Evolutionary conservation across 768 basidiomycete species (phyloP).

Genomic region (Rhizopogon salebrosus): DNA sequence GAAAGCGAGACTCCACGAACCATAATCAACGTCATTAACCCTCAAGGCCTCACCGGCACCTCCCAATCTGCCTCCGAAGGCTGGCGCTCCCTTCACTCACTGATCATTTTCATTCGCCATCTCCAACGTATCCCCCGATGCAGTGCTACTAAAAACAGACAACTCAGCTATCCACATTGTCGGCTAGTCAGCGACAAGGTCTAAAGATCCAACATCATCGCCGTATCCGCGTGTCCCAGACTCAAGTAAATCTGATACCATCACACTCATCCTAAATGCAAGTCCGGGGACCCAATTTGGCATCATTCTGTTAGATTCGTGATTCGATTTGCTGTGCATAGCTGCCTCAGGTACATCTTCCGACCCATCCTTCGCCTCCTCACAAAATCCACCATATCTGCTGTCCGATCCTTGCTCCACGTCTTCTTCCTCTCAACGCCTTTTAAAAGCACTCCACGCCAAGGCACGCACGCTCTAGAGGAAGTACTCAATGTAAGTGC

Average conservation of each 20-base stretch:
- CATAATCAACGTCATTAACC: too few species aligned
- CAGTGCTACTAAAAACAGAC: slow-evolving; percentile 51
- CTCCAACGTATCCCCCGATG: slow-evolving; percentile 81
- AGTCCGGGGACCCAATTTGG: slow-evolving; percentile 30
- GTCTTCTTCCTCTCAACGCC: slow-evolving; percentile 79
- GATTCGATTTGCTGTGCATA: neutral
- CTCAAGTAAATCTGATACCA: slow-evolving; percentile 65
- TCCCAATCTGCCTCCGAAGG: too few species aligned
- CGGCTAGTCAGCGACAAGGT: slow-evolving; percentile 44
- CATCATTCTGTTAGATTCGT: slow-evolving; percentile 41
- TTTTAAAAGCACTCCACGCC: slow-evolving; percentile 48
- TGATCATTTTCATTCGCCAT: slow-evolving; percentile 63
- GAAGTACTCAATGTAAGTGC: slow-evolving; percentile 77
- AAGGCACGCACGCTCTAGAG: slow-evolving; percentile 29
- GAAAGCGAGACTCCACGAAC: too few species aligned
- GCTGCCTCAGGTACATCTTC: slow-evolving; percentile 51
- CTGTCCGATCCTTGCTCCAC: slow-evolving; percentile 74
- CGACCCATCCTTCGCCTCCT: slow-evolving; percentile 65
- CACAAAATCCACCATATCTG: slow-evolving; percentile 58
- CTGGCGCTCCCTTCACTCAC: slow-evolving; percentile 54
- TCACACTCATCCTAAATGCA: slow-evolving; percentile 44
- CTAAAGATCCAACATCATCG: slow-evolving; percentile 71
- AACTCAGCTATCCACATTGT: slow-evolving; percentile 28
- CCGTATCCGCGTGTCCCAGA: slow-evolving; percentile 71
- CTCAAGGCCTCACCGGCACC: too few species aligned